Evolutionary conservation across 495 filamentous ascomycete species (phyloP).

Genomic region (Xylaria telfairii): DNA sequence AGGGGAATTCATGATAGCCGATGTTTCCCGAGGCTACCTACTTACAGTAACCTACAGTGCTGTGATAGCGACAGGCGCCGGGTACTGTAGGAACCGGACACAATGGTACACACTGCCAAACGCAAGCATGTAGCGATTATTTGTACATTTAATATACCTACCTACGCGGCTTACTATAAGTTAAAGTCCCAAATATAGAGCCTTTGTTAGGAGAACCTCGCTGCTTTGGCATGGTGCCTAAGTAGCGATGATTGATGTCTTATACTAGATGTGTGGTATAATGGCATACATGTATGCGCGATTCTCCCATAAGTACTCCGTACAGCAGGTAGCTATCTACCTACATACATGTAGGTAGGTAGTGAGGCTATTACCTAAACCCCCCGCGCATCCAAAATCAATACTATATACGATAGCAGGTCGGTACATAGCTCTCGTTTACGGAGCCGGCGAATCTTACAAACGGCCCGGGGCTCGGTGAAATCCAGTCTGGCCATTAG

Average conservation of each 20-base stretch:
- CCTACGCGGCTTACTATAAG: background rate
- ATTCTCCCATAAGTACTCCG: background rate
- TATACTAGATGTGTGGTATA: background rate
- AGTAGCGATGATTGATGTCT: background rate
- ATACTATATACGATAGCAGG: background rate
- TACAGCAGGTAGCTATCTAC: too few relatives aligned
- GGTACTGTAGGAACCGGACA: background rate
- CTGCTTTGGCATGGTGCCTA: background rate
- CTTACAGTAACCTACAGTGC: background rate
- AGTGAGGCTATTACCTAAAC: background rate
- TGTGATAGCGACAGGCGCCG: background rate
- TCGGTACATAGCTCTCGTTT: background rate
- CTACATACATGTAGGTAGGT: too few relatives aligned
- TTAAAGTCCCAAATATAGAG: background rate
- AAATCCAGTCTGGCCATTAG: slow-evolving; percentile 20
- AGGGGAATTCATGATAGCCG: background rate
- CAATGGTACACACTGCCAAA: background rate
- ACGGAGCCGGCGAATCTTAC: background rate
- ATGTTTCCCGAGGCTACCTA: slow-evolving; percentile 6
- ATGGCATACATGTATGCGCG: background rate
- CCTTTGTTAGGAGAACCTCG: background rate
- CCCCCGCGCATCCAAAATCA: background rate
- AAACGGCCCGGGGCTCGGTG: slow-evolving; percentile 27
- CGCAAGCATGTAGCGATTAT: background rate
- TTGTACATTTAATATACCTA: background rate